These are phyloP conservation scores for Boechera retrofracta DNA, from an alignment of 345 rosid species.

Conservation along the genomic window DNA sequence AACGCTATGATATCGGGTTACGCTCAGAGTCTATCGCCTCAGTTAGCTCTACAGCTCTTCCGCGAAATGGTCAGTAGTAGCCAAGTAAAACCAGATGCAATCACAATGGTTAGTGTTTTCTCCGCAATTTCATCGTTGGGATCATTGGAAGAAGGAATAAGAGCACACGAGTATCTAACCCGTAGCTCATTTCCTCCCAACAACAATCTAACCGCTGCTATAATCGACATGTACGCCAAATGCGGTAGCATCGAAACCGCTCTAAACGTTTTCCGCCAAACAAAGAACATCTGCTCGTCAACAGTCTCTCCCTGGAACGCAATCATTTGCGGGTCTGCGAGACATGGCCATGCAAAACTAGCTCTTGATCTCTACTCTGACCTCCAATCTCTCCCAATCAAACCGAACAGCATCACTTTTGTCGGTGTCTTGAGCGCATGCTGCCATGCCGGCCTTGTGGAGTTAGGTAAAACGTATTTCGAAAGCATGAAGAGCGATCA, in stretches of 20 bases:
- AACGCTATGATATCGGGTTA: slow-evolving; percentile 79
- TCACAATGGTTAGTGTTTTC: slow-evolving; percentile 85
- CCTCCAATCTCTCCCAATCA: slow-evolving; percentile 52
- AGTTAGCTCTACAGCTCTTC: slow-evolving; percentile 63
- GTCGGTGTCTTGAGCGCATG: slow-evolving; percentile 81
- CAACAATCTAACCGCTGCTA: slow-evolving; percentile 75
- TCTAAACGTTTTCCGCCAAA: slow-evolving; percentile 57
- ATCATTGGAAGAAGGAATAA: slow-evolving; percentile 60
- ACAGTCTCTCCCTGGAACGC: slow-evolving; percentile 88
- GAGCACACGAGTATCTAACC: slow-evolving; percentile 61
- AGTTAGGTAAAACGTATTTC: slow-evolving; percentile 61
- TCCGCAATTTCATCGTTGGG: slow-evolving; percentile 72
- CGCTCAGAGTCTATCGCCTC: slow-evolving; percentile 60
- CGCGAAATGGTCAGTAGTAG: slow-evolving; percentile 61
- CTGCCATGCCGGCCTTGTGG: slow-evolving; percentile 73
- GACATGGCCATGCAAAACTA: slow-evolving; percentile 66
- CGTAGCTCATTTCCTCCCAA: slow-evolving; percentile 54
- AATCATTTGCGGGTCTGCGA: slow-evolving; percentile 74
- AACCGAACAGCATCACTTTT: slow-evolving; percentile 69
- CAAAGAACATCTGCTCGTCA: slow-evolving; percentile 45
- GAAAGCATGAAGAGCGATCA: slow-evolving; percentile 58
- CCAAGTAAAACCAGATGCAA: slow-evolving; percentile 59
- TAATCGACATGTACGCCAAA: slow-evolving; percentile 93
- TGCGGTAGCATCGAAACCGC: slow-evolving; percentile 79
- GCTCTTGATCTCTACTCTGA: slow-evolving; percentile 64